Conservation (phyloP, 176 grass and related monocot genomes). For the Coix lacrymajobi region DNA sequence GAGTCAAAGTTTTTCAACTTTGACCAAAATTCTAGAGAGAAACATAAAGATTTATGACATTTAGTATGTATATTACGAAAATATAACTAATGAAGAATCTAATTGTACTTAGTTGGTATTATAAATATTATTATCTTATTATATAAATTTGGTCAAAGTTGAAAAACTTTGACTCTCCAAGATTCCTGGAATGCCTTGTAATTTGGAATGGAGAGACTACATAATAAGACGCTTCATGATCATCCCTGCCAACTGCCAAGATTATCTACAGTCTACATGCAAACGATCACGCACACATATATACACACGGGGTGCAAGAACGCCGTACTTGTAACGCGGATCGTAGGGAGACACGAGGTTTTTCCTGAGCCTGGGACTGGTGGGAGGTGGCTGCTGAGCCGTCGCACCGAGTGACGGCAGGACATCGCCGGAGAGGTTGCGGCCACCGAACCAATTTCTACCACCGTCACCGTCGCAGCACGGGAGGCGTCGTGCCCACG, state of each 20-base stretch:
- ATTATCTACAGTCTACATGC: not conserved
- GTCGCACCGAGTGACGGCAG: conserved; percentile 50
- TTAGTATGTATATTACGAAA: too few species aligned
- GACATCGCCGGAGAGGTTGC: conserved; percentile 31
- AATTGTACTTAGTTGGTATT: too few species aligned
- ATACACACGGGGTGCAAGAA: too few species aligned
- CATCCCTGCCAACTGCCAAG: not conserved
- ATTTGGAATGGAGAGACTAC: too few species aligned
- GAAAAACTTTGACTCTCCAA: too few species aligned
- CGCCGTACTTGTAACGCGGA: conserved; percentile 61
- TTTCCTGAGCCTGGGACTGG: conserved; percentile 34
- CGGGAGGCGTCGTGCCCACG: conserved; percentile 8
- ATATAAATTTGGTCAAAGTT: too few species aligned
- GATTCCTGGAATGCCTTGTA: too few species aligned
- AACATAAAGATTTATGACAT: too few species aligned
- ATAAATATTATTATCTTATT: too few species aligned
- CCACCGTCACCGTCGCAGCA: conserved; percentile 10
- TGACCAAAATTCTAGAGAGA: too few species aligned
- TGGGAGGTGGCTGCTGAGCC: conserved; percentile 6
- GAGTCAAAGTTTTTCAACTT: too few species aligned
- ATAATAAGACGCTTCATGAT: not conserved
- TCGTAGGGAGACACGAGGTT: conserved; percentile 47
- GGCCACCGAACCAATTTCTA: not conserved
- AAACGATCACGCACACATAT: not conserved
- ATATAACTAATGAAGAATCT: too few species aligned